Percentiles rank a stretch among this genome's conserved stretches.
phyloP scores from a whole-genome alignment of 2,329 filamentous ascomycete species.

The Aspergillus sp. region DNA sequence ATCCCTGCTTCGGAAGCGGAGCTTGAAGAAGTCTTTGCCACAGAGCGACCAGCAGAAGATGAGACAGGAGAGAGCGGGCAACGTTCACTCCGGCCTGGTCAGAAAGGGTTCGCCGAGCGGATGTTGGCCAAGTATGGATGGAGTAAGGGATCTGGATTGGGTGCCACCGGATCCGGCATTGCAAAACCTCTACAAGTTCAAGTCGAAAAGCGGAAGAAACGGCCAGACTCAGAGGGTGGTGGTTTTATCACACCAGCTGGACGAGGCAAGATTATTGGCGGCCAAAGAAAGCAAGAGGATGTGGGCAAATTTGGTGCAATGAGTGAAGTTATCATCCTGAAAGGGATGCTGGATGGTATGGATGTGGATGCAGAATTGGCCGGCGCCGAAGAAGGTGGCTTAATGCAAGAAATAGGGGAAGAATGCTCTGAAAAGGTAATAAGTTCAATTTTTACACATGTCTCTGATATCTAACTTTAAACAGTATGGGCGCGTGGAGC shows the following conservation, averaged over 20 bases:
- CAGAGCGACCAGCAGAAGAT: constrained; percentile 38
- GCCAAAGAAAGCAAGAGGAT: constrained; percentile 57
- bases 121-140: constrained; percentile 94
- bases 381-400: constrained; percentile 55
- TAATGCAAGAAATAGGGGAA: constrained; percentile 94
- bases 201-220: constrained; percentile 81
- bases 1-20: constrained; percentile 55
- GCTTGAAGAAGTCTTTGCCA: constrained; percentile 48
- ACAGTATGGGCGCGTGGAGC: constrained; percentile 81
- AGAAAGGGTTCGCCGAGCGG: constrained; percentile 80
- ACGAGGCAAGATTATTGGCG: constrained; percentile 78
- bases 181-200: constrained; percentile 79
- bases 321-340: constrained; percentile 78
- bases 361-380: constrained; percentile 77
- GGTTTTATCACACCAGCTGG: constrained; percentile 70
- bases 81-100: constrained; percentile 69
- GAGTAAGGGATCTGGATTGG: constrained; percentile 83
- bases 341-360: constrained; percentile 84
- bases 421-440: constrained; percentile 78
- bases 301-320: constrained; percentile 66
- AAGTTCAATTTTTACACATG: not conserved
- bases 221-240: constrained; percentile 73
- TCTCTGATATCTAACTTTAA: constrained; percentile 5
- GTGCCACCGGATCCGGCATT: constrained; percentile 79
- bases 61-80: constrained; percentile 38